A percentile compares a stretch with the other conserved stretches of the same genome.
Conservation (phyloP, 2,329 filamentous ascomycete genomes). For the Lachnellula occidentalis region DNA sequence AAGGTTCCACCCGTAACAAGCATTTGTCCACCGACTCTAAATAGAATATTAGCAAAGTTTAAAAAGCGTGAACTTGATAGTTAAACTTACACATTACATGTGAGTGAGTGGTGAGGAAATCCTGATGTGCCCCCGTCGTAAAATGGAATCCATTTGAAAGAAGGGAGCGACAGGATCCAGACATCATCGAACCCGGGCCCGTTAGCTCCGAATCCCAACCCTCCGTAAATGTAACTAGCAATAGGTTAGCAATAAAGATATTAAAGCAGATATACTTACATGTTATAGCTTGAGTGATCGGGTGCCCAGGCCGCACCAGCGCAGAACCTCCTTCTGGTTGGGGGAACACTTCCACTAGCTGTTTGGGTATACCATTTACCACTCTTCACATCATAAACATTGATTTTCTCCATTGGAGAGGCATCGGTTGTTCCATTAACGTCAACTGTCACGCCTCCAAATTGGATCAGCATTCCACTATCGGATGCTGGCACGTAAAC, state of each 20-base stretch:
- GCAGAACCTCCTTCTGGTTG: constrained; percentile 52
- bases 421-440: constrained; percentile 39
- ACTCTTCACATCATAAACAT: constrained; percentile 55
- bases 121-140: constrained; percentile 36
- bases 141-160: constrained; percentile 58
- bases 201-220: constrained; percentile 43
- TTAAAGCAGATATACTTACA: constrained; percentile 38
- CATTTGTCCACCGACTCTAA: constrained; percentile 49
- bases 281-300: constrained; percentile 58
- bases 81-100: constrained; percentile 45
- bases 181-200: constrained; percentile 53
- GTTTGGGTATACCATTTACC: constrained; percentile 56
- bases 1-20: constrained; percentile 57
- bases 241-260: constrained; percentile 7
- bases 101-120: constrained; percentile 48
- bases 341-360: constrained; percentile 48
- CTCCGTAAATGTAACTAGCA: constrained; percentile 57
- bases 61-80: neutral
- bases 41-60: neutral
- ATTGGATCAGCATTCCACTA: constrained; percentile 53
- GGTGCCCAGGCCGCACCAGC: constrained; percentile 53
- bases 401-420: constrained; percentile 45
- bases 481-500: constrained; percentile 56
- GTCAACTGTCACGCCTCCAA: constrained; percentile 51
- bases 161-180: constrained; percentile 56